These are phyloP conservation scores for Xylaria sp. DNA, from an alignment of 2,329 filamentous ascomycete species.

Conservation along the genomic window DNA sequence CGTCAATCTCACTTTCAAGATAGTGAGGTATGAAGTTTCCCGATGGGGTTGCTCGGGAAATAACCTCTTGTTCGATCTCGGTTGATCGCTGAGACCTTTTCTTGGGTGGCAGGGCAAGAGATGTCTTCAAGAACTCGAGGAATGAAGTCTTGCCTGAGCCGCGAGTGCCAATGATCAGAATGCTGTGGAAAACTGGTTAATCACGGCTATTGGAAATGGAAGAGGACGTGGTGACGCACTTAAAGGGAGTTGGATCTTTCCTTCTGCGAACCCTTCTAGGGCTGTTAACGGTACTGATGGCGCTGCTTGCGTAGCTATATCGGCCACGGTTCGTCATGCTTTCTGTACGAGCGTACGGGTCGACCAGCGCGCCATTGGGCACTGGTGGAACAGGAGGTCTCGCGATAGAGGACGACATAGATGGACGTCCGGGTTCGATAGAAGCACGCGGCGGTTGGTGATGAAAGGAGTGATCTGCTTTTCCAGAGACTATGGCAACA, in stretches of 20 bases:
- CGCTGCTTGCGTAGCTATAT: slow-evolving; percentile 95
- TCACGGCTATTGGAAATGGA: not conserved
- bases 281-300: slow-evolving; percentile 90
- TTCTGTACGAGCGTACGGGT: slow-evolving; percentile 84
- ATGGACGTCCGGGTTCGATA: slow-evolving; percentile 61
- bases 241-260: slow-evolving; percentile 98
- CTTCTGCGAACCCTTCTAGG: slow-evolving; percentile 90
- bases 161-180: slow-evolving; percentile 88
- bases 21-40: slow-evolving; percentile 88
- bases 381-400: slow-evolving; percentile 71
- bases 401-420: slow-evolving; percentile 57
- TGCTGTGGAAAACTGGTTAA: slow-evolving; percentile 61
- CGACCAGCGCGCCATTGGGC: slow-evolving; percentile 69
- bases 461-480: slow-evolving; percentile 49
- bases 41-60: slow-evolving; percentile 61
- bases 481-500: slow-evolving; percentile 48
- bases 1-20: slow-evolving; percentile 92
- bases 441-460: slow-evolving; percentile 57
- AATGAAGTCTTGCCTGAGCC: slow-evolving; percentile 96
- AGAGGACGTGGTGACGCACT: slow-evolving; percentile 70
- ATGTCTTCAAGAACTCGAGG: slow-evolving; percentile 91
- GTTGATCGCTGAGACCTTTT: slow-evolving; percentile 69
- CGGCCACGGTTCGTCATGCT: slow-evolving; percentile 97
- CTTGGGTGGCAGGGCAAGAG: slow-evolving; percentile 82
- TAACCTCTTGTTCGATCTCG: slow-evolving; percentile 66